phyloP scores from a whole-genome alignment of 805 yeast genomes.

The Lachancea fermentati region DNA sequence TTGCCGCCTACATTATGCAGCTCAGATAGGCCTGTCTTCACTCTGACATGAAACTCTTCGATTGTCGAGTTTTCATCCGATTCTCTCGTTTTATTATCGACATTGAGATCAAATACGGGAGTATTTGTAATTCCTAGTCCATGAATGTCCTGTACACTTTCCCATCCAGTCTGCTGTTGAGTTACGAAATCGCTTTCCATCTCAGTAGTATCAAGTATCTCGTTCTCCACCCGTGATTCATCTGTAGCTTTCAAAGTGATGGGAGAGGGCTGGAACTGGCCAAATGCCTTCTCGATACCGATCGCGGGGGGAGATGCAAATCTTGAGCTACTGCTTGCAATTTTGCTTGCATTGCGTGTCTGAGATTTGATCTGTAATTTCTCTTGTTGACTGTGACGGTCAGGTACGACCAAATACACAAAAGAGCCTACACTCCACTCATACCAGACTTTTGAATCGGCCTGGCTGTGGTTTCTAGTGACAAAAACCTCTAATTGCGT shows the following conservation, averaged over 20 bases:
- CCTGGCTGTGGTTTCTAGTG: slow-evolving; percentile 38
- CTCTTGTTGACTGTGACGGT: slow-evolving; percentile 9
- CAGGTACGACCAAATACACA: slow-evolving; percentile 36
- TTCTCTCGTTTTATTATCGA: slow-evolving; percentile 2
- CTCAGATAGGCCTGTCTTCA: slow-evolving; percentile 37
- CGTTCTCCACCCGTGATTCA: slow-evolving; percentile 6
- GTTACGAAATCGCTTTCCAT: slow-evolving; percentile 9
- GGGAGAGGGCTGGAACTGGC: slow-evolving; percentile 6
- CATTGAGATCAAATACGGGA: slow-evolving; percentile 7
- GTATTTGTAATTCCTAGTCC: slow-evolving; percentile 11
- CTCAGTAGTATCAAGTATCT: slow-evolving; percentile 4
- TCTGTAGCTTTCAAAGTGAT: not conserved
- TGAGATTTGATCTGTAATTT: not conserved
- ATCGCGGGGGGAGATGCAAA: slow-evolving; percentile 4
- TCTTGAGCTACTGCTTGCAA: not conserved
- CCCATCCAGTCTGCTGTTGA: slow-evolving; percentile 24
- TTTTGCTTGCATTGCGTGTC: not conserved
- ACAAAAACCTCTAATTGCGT: slow-evolving; percentile 49
- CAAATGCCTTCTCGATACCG: slow-evolving; percentile 7
- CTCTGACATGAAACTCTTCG: slow-evolving; percentile 39
- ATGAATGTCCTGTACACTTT: slow-evolving; percentile 31
- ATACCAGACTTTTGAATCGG: slow-evolving; percentile 51
- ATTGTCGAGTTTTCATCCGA: slow-evolving; percentile 8
- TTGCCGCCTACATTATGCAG: slow-evolving; percentile 39
- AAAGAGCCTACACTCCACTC: slow-evolving; percentile 59